Conservation (phyloP, 306 rosid genomes). For the Herpetospermum pedunculosum region DNA sequence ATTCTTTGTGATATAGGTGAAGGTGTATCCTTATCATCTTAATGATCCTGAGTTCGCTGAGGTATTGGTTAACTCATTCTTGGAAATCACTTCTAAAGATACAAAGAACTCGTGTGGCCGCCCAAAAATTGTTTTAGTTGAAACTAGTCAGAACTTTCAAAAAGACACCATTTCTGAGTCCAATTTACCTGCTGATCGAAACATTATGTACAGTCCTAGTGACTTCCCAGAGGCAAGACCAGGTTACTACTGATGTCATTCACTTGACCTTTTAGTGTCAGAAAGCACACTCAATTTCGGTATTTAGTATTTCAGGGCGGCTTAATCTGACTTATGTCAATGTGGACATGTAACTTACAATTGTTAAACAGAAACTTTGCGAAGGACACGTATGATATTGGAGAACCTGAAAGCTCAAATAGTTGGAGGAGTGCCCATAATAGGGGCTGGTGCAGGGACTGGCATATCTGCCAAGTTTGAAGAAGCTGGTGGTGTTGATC, state of each 20-base stretch:
- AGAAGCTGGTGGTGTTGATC: slow-evolving; percentile 91
- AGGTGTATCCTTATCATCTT: slow-evolving; percentile 62
- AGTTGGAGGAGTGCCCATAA: slow-evolving; percentile 49
- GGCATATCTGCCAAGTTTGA: slow-evolving; percentile 97
- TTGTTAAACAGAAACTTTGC: slow-evolving; percentile 54
- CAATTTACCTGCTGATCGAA: slow-evolving; percentile 19
- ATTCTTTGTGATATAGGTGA: slow-evolving; percentile 43
- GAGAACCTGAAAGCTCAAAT: slow-evolving; percentile 64
- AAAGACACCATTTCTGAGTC: slow-evolving; percentile 21
- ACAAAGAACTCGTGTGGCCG: slow-evolving; percentile 21
- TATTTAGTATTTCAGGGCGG: background rate
- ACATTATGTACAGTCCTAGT: slow-evolving; percentile 34
- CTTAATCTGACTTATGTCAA: background rate
- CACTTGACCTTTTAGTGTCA: background rate
- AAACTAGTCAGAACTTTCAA: slow-evolving; percentile 19
- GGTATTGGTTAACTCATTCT: slow-evolving; percentile 67
- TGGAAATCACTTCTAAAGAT: slow-evolving; percentile 42
- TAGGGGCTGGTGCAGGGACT: slow-evolving; percentile 95
- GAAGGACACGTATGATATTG: slow-evolving; percentile 48
- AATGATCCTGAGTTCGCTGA: slow-evolving; percentile 70
- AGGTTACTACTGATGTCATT: slow-evolving; percentile 34
- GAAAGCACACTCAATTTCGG: background rate
- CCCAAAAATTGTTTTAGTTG: slow-evolving; percentile 22
- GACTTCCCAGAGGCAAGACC: slow-evolving; percentile 80
- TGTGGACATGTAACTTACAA: background rate